These are phyloP conservation scores for Musa troglodytarum DNA, from an alignment of 176 grass and related monocot species.

Conservation along the genomic window DNA sequence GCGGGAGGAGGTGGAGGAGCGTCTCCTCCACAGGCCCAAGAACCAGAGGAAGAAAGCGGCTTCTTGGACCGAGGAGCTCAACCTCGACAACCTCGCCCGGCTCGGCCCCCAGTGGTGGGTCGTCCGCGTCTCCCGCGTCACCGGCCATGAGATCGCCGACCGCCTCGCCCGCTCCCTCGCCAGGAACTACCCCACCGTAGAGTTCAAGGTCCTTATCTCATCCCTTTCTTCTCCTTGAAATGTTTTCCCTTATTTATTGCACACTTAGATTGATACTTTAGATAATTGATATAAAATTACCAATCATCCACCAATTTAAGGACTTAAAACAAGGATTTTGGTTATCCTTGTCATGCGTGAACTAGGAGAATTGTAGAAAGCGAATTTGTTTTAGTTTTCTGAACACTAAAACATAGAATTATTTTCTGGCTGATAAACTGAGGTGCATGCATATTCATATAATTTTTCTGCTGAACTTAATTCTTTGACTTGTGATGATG, in stretches of 20 bases:
- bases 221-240: neutral
- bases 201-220: slow-evolving; percentile 56
- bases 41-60: slow-evolving; percentile 32
- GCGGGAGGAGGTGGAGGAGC: slow-evolving; percentile 82
- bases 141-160: slow-evolving; percentile 48
- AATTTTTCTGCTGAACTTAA: no score
- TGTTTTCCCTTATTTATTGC: neutral
- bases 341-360: no score
- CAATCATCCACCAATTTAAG: no score
- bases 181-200: slow-evolving; percentile 29
- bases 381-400: no score
- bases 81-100: slow-evolving; percentile 56
- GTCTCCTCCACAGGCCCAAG: slow-evolving; percentile 49
- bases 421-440: no score
- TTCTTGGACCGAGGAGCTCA: slow-evolving; percentile 53
- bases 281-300: neutral
- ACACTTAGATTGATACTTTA: neutral
- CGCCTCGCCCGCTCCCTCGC: slow-evolving; percentile 45
- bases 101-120: slow-evolving; percentile 87
- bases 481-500: no score
- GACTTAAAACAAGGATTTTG: no score
- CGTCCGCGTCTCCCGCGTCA: slow-evolving; percentile 62
- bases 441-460: no score
- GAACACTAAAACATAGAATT: no score
- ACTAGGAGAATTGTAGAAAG: no score